Conservation (phyloP, 2,329 filamentous ascomycete species). For the Apiospora saccharicola region DNA sequence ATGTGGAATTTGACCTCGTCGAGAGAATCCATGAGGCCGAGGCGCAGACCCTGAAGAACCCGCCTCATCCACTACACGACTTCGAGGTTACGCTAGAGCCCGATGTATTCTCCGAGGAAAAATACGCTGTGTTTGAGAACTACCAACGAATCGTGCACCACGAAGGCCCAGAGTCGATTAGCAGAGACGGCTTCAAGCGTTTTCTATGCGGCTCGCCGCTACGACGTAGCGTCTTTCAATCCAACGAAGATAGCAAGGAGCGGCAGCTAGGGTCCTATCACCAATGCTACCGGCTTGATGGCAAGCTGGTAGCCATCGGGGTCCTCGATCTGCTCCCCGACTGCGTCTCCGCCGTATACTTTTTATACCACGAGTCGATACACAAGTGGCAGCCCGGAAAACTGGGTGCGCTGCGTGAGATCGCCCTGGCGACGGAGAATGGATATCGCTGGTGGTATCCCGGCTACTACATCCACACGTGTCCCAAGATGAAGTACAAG, state of each 20-base stretch:
- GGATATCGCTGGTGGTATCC: constrained; percentile 82
- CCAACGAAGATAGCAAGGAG: constrained; percentile 56
- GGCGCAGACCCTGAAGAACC: constrained; percentile 57
- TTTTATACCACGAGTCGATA: constrained; percentile 80
- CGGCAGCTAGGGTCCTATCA: constrained; percentile 76
- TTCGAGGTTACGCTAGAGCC: constrained; percentile 75
- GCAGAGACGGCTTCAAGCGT: constrained; percentile 67
- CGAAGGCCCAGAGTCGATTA: constrained; percentile 67
- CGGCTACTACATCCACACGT: constrained; percentile 83
- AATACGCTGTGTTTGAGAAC: constrained; percentile 75
- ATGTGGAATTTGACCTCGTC: constrained; percentile 72
- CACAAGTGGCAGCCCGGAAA: constrained; percentile 76
- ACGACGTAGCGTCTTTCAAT: constrained; percentile 50
- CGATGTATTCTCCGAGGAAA: constrained; percentile 77
- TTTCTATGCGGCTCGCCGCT: constrained; percentile 80
- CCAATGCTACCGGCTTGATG: constrained; percentile 82
- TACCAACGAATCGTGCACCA: constrained; percentile 79
- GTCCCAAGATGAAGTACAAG: constrained; percentile 86
- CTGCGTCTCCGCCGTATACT: constrained; percentile 83
- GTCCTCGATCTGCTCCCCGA: constrained; percentile 80
- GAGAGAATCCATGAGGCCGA: constrained; percentile 77
- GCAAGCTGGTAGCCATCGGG: constrained; percentile 76
- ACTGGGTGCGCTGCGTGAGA: constrained; percentile 76
- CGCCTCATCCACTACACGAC: constrained; percentile 70
- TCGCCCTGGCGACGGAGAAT: constrained; percentile 71